Conservation (phyloP, 352 stramenopile genomes). For the Phytophthora sp. region DNA sequence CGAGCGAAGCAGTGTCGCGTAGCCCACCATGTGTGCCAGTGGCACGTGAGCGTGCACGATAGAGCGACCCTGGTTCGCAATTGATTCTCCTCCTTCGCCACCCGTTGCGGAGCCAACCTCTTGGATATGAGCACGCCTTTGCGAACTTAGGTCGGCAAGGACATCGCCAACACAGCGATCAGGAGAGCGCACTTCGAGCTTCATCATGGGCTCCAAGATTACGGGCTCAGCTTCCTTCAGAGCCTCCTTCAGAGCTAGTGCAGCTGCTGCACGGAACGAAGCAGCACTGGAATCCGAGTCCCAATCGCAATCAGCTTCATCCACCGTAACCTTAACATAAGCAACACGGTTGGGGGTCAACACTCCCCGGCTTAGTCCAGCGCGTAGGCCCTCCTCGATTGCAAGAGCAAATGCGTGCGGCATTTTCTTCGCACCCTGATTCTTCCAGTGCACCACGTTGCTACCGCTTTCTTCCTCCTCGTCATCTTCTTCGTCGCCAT, state of each 20-base stretch:
- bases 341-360: slow-evolving; percentile 65
- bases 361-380: slow-evolving; percentile 63
- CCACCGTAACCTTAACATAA: slow-evolving; percentile 68
- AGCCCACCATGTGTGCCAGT: slow-evolving; percentile 80
- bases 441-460: slow-evolving; percentile 67
- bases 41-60: slow-evolving; percentile 73
- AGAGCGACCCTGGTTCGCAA: slow-evolving; percentile 45
- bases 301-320: slow-evolving; percentile 64
- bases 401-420: slow-evolving; percentile 68
- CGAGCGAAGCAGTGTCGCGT: slow-evolving; percentile 77
- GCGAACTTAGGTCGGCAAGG: slow-evolving; percentile 76
- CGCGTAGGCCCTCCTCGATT: slow-evolving; percentile 70
- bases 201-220: slow-evolving; percentile 82
- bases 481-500: slow-evolving; percentile 18
- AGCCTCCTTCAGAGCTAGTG: slow-evolving; percentile 62
- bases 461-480: slow-evolving; percentile 40
- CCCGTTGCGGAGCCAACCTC: slow-evolving; percentile 51
- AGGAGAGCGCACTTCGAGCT: slow-evolving; percentile 69
- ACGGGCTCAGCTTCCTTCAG: slow-evolving; percentile 57
- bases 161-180: slow-evolving; percentile 74
- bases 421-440: slow-evolving; percentile 58
- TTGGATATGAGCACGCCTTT: slow-evolving; percentile 70
- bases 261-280: slow-evolving; percentile 64
- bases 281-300: slow-evolving; percentile 71
- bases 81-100: slow-evolving; percentile 22